Percentiles rank a stretch among this genome's conserved stretches.
Conservation (phyloP, 179 eudicot genomes). For the Carnegiea gigantea region DNA sequence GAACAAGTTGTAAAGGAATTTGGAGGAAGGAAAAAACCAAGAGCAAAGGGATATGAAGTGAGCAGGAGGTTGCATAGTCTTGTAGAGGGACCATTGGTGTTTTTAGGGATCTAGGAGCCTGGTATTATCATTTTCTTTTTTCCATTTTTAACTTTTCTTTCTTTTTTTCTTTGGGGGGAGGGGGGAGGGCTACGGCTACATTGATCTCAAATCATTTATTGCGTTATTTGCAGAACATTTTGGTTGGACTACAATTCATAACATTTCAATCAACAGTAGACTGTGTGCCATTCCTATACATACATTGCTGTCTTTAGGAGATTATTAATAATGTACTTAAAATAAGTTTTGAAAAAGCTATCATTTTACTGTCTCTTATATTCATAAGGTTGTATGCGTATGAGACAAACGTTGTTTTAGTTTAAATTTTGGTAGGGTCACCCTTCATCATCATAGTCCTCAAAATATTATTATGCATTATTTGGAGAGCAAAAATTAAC, state of each 20-base stretch:
- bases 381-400: neutral
- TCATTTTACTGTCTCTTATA: neutral
- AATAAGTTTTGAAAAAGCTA: neutral
- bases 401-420: neutral
- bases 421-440: slow-evolving; percentile 24
- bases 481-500: slow-evolving; percentile 1
- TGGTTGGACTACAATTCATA: neutral
- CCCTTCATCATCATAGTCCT: no score
- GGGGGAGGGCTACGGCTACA: neutral
- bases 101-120: neutral
- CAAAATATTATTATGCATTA: neutral
- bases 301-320: slow-evolving; percentile 20
- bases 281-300: neutral
- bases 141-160: no score
- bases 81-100: slow-evolving; percentile 5
- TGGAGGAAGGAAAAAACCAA: slow-evolving; percentile 26
- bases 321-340: slow-evolving; percentile 16
- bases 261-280: no score
- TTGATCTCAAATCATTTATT: slow-evolving; percentile 9
- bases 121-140: neutral
- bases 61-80: neutral
- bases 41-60: slow-evolving; percentile 11
- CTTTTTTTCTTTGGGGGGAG: neutral
- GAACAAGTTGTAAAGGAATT: slow-evolving; percentile 27
- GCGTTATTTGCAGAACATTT: slow-evolving; percentile 9